Conservation (phyloP, 768 basidiomycete genomes). For the Lactarius akahatsu region DNA sequence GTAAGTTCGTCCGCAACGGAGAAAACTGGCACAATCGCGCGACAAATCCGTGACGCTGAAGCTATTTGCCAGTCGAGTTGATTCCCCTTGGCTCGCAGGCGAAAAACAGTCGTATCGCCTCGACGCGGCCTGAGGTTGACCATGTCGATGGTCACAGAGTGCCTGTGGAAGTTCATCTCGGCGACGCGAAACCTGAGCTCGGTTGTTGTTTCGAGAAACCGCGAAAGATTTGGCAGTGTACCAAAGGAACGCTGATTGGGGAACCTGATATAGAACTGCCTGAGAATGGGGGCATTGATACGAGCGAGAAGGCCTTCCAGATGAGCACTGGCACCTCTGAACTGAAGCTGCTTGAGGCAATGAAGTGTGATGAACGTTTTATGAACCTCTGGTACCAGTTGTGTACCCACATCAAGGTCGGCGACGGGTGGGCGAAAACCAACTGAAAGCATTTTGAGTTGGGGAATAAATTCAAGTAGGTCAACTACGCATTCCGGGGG, state of each 20-base stretch:
- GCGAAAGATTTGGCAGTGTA: neutral
- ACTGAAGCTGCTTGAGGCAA: neutral
- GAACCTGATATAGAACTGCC: neutral
- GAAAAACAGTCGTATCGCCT: neutral
- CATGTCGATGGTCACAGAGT: neutral
- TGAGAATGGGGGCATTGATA: slow-evolving; percentile 7
- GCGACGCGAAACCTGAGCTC: neutral
- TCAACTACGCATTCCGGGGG: neutral
- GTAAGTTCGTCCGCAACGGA: neutral
- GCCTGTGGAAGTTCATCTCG: neutral
- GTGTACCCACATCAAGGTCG: neutral
- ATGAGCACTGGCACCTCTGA: neutral
- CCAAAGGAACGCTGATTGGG: slow-evolving; percentile 3
- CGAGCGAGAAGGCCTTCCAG: neutral
- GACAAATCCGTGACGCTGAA: neutral
- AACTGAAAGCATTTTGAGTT: neutral
- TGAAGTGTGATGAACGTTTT: slow-evolving; percentile 3
- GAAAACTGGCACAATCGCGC: neutral
- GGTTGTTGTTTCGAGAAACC: neutral
- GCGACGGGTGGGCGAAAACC: neutral
- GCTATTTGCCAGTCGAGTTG: slow-evolving; percentile 1
- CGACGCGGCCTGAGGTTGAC: neutral
- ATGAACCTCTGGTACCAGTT: too few species aligned
- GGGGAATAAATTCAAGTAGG: slow-evolving; percentile 1
- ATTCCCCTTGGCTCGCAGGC: neutral